A percentile compares a stretch with the other conserved stretches of the same genome.
phyloP scores from a whole-genome alignment of 2,329 filamentous ascomycete genomes.

The Aspergillus ibericus region DNA sequence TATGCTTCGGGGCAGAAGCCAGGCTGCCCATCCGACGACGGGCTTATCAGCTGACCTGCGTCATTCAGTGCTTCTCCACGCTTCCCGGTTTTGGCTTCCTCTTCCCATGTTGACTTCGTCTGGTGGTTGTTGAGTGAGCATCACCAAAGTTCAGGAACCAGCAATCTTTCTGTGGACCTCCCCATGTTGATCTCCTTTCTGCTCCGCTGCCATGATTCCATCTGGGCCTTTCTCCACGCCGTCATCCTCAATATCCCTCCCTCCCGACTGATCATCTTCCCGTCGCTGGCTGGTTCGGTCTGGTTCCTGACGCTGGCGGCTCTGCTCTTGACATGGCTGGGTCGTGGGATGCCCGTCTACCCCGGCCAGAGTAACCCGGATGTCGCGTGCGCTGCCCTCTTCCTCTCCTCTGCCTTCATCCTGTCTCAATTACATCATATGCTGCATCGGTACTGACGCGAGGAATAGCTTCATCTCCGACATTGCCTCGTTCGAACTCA shows the following conservation, averaged over 20 bases:
- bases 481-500: constrained; percentile 24
- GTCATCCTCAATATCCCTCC: constrained; percentile 24
- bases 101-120: constrained; percentile 24
- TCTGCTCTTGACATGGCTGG: constrained; percentile 21
- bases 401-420: background rate
- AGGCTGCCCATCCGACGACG: too few species aligned
- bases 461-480: constrained; percentile 23
- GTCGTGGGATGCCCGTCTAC: constrained; percentile 20
- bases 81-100: constrained; percentile 23
- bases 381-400: constrained; percentile 13
- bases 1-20: too few species aligned
- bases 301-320: constrained; percentile 24
- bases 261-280: constrained; percentile 21
- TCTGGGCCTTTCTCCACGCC: constrained; percentile 19
- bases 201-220: constrained; percentile 15
- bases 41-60: too few species aligned
- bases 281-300: constrained; percentile 18
- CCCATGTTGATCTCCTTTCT: constrained; percentile 8
- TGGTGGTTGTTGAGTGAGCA: background rate
- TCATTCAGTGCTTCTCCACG: too few species aligned
- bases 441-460: background rate
- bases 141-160: background rate
- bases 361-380: constrained; percentile 22
- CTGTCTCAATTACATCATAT: background rate
- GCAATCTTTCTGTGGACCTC: background rate